These are phyloP conservation scores for Exophiala sp. DNA, from an alignment of 2,329 filamentous ascomycete species.

Conservation along the genomic window DNA sequence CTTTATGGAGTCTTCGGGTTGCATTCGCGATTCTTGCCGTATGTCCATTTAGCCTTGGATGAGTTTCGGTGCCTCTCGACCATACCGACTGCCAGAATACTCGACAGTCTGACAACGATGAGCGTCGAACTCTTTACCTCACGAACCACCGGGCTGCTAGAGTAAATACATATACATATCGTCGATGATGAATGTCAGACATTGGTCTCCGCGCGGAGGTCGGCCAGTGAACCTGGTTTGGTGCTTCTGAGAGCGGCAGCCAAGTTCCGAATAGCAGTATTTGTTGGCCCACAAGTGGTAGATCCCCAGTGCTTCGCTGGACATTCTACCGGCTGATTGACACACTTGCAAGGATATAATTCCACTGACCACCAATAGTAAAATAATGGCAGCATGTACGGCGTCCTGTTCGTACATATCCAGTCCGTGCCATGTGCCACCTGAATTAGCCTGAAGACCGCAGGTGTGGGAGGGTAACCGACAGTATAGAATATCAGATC, in stretches of 20 bases:
- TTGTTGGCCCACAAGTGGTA: neutral
- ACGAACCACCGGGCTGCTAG: too few species aligned
- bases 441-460: constrained; percentile 19
- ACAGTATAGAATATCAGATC: neutral
- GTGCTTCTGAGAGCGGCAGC: too few species aligned
- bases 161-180: too few species aligned
- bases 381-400: neutral
- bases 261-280: neutral
- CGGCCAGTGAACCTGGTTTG: too few species aligned
- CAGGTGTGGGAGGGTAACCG: neutral
- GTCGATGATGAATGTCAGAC: too few species aligned
- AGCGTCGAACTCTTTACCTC: too few species aligned
- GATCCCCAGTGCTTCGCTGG: constrained; percentile 4
- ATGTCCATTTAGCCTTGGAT: neutral
- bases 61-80: too few species aligned
- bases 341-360: neutral
- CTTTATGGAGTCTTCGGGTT: constrained; percentile 17
- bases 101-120: too few species aligned
- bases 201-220: too few species aligned
- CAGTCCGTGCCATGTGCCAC: neutral
- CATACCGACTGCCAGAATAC: too few species aligned
- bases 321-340: constrained; percentile 6
- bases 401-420: neutral
- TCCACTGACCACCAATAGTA: neutral
- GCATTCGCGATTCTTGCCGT: constrained; percentile 3